Percentiles rank a stretch among this genome's conserved stretches.
Evolutionary conservation across 2,329 filamentous ascomycete species (phyloP).

Genomic region (Aspergillus pseudotamarii): DNA sequence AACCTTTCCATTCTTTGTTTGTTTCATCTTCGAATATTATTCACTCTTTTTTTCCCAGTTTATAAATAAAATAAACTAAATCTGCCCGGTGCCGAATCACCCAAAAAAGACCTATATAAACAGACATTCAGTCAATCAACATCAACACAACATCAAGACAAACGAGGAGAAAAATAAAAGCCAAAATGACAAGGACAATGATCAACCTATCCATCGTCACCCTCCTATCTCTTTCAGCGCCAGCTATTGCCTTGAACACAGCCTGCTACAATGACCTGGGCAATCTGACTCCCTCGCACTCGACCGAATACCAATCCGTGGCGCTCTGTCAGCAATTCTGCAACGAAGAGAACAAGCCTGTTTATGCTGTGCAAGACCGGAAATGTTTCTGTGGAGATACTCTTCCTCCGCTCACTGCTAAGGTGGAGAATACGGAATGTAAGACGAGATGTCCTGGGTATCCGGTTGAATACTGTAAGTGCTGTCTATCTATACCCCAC

Average conservation of each 20-base stretch:
- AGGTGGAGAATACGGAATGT: conserved; percentile 27
- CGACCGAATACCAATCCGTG: conserved; percentile 8
- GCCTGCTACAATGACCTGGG: conserved; percentile 17
- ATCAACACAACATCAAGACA: not conserved
- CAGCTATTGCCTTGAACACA: conserved; percentile 4
- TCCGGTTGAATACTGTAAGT: conserved; percentile 25
- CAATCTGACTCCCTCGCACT: not conserved
- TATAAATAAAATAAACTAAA: not conserved
- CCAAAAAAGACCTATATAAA: not conserved
- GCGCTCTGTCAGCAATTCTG: conserved; percentile 24
- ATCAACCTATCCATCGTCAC: conserved; percentile 10
- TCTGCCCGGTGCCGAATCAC: not conserved
- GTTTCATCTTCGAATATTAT: not conserved
- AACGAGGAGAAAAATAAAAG: not conserved
- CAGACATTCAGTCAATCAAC: not conserved
- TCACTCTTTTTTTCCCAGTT: not conserved
- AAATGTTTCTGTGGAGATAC: conserved; percentile 28
- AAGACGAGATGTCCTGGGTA: conserved; percentile 24
- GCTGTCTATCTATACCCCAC: not conserved
- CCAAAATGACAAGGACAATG: conserved; percentile 6
- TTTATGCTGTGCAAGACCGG: conserved; percentile 23
- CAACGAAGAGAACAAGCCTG: conserved; percentile 8
- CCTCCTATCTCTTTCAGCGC: conserved; percentile 2
- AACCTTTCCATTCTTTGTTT: not conserved
- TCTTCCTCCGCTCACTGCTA: conserved; percentile 17